Conservation (phyloP, 495 filamentous ascomycete species). For the Opeltia flavorubescens region DNA sequence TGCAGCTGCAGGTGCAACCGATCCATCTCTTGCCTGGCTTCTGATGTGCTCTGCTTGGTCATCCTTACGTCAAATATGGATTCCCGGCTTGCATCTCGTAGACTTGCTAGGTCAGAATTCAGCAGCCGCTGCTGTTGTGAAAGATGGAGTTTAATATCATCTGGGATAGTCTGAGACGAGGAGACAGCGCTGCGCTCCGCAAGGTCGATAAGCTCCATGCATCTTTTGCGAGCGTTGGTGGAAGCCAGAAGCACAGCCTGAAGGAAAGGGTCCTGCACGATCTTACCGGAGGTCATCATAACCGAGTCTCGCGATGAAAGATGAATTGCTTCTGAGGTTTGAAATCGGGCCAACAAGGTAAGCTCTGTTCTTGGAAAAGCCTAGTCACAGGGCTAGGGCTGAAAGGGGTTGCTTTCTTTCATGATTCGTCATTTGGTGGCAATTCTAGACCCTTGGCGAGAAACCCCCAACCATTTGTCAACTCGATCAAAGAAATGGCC, state of each 20-base stretch:
- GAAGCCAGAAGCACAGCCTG: conserved; percentile 57
- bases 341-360: too few relatives aligned
- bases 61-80: conserved; percentile 68
- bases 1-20: conserved; percentile 81
- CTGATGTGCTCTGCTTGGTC: conserved; percentile 74
- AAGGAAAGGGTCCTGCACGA: conserved; percentile 58
- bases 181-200: conserved; percentile 33
- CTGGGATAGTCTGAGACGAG: conserved; percentile 21
- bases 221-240: conserved; percentile 55
- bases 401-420: too few relatives aligned
- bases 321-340: conserved; percentile 1
- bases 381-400: too few relatives aligned
- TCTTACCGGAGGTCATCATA: conserved; percentile 31
- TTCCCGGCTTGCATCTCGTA: conserved; percentile 70
- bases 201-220: conserved; percentile 52
- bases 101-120: conserved; percentile 60
- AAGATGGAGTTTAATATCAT: conserved; percentile 43
- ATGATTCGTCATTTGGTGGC: too few relatives aligned
- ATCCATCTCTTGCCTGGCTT: conserved; percentile 83
- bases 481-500: too few relatives aligned
- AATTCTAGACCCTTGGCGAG: not conserved
- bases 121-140: conserved; percentile 71
- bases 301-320: conserved; percentile 7
- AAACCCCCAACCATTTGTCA: too few relatives aligned
- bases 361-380: too few relatives aligned